Evolutionary conservation across 106 monocot genomes (phyloP).

Genomic region (Platanthera zijinensis): DNA sequence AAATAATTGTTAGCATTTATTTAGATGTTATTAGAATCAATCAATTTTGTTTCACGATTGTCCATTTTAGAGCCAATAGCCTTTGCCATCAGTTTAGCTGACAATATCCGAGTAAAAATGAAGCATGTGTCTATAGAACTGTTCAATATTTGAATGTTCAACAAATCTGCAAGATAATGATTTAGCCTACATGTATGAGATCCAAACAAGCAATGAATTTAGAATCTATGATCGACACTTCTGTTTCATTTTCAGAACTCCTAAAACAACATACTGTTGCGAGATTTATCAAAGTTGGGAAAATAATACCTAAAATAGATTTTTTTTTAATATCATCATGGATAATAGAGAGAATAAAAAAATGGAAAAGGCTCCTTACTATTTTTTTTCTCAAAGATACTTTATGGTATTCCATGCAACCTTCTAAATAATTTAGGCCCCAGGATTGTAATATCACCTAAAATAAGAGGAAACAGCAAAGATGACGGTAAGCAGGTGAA

Average conservation of each 20-base stretch:
- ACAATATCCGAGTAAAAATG: background rate
- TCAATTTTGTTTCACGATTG: too few relatives aligned
- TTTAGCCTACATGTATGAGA: background rate
- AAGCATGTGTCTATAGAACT: background rate
- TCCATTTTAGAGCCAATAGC: too few relatives aligned
- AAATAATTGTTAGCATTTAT: too few relatives aligned
- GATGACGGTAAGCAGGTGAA: background rate
- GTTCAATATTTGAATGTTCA: background rate
- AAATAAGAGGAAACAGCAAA: background rate
- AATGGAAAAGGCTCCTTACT: background rate
- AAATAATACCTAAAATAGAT: background rate
- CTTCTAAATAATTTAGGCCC: conserved; percentile 20
- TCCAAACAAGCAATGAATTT: background rate
- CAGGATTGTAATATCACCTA: conserved; percentile 27
- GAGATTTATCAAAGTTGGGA: background rate
- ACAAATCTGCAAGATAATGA: background rate
- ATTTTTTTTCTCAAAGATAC: background rate
- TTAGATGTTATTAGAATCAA: too few relatives aligned
- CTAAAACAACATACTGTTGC: too few relatives aligned
- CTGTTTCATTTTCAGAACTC: too few relatives aligned
- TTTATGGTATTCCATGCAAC: conserved; percentile 14
- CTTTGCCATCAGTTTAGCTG: too few relatives aligned
- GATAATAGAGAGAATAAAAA: background rate
- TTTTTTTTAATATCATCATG: background rate
- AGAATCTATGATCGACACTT: background rate